Percentiles rank a stretch among this genome's conserved stretches.
Evolutionary conservation across 1,284 basidiomycete species (phyloP).

Genomic region (Flammula alnicola): DNA sequence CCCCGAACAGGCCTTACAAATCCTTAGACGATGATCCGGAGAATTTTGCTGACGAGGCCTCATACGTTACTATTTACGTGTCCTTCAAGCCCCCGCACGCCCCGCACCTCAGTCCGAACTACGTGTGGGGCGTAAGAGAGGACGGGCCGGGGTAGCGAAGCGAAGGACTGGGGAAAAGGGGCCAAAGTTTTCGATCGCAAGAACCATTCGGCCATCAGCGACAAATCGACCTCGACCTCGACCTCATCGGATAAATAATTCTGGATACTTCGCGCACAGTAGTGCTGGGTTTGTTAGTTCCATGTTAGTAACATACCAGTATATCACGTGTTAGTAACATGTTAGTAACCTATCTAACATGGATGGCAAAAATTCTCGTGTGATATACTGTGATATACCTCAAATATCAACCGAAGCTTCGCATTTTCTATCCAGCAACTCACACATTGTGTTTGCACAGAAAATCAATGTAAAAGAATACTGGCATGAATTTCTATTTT

Average conservation of each 20-base stretch:
- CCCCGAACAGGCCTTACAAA: background rate
- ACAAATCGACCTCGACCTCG: background rate
- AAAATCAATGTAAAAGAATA: no score
- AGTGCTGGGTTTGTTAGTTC: no score
- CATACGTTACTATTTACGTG: slow-evolving; percentile 6
- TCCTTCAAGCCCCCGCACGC: slow-evolving; percentile 37
- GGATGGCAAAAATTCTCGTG: no score
- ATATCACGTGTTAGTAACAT: no score
- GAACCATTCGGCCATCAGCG: background rate
- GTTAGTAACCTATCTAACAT: no score
- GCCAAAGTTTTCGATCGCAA: slow-evolving; percentile 29
- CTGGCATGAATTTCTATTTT: no score
- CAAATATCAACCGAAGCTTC: no score
- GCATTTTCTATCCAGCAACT: no score
- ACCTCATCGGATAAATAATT: background rate
- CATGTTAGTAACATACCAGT: no score
- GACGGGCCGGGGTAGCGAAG: slow-evolving; percentile 51
- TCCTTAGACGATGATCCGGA: background rate
- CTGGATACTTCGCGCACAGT: background rate
- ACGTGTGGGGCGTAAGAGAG: slow-evolving; percentile 50
- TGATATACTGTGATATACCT: no score
- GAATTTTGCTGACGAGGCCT: slow-evolving; percentile 3
- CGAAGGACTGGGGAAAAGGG: slow-evolving; percentile 47
- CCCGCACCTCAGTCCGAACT: slow-evolving; percentile 42
- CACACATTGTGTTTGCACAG: no score